A percentile compares a stretch with the other conserved stretches of the same genome.
Evolutionary conservation across 1,284 basidiomycete species (phyloP).

Genomic region (Puccinia polysora): DNA sequence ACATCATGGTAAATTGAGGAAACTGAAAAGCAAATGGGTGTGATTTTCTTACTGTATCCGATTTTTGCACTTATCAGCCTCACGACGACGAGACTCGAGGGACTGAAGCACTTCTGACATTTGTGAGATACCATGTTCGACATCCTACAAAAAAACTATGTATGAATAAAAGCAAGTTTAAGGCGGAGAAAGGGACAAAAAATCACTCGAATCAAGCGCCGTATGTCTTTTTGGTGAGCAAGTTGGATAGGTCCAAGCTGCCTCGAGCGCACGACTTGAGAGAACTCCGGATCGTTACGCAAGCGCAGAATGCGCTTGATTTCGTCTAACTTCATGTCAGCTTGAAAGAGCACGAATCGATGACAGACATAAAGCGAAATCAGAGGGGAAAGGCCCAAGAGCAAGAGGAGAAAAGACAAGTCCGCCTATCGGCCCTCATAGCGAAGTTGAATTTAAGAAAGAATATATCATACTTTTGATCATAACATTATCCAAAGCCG

Average conservation of each 20-base stretch:
- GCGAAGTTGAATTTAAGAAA: not conserved
- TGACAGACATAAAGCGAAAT: too few species aligned
- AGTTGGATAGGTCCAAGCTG: slow-evolving; percentile 39
- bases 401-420: too few species aligned
- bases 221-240: slow-evolving; percentile 36
- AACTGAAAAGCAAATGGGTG: not conserved
- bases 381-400: too few species aligned
- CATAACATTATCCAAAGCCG: slow-evolving; percentile 11
- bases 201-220: slow-evolving; percentile 29
- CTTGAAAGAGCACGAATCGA: too few species aligned
- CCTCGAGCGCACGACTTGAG: slow-evolving; percentile 22
- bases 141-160: slow-evolving; percentile 8
- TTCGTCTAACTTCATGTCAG: slow-evolving; percentile 39
- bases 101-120: slow-evolving; percentile 38
- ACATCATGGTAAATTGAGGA: not conserved
- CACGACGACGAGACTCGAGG: slow-evolving; percentile 8
- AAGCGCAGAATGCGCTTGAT: slow-evolving; percentile 36
- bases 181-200: not conserved
- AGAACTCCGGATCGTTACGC: slow-evolving; percentile 31
- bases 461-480: slow-evolving; percentile 25
- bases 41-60: slow-evolving; percentile 20
- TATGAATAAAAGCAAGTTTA: slow-evolving; percentile 5
- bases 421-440: too few species aligned
- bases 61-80: slow-evolving; percentile 2
- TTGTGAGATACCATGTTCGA: slow-evolving; percentile 40